Conservation (phyloP, 495 filamentous ascomycete genomes). For the Friedmanniomyces simplex region DNA sequence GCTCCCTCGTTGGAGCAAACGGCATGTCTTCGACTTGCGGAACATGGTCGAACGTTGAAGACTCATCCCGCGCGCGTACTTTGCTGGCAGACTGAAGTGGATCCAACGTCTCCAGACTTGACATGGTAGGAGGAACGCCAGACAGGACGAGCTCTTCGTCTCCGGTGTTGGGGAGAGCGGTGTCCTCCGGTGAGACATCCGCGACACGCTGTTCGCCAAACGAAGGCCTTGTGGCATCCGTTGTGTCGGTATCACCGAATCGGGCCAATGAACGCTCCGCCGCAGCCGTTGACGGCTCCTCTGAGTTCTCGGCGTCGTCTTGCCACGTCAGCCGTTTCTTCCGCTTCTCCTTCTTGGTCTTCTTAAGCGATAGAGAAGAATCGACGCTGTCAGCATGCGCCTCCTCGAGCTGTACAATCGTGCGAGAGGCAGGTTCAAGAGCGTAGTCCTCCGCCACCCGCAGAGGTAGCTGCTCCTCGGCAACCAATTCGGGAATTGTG, state of each 20-base stretch:
- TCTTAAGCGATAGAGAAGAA: constrained; percentile 11
- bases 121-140: neutral
- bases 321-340: neutral
- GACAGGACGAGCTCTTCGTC: neutral
- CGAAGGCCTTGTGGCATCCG: neutral
- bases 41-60: too few species aligned
- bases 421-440: neutral
- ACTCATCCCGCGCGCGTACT: too few species aligned
- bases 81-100: too few species aligned
- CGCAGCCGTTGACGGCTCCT: too few species aligned
- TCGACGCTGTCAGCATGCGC: neutral
- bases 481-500: neutral
- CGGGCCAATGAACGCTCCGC: neutral
- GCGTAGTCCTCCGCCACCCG: neutral
- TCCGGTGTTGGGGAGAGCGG: neutral
- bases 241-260: neutral
- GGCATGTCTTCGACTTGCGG: too few species aligned
- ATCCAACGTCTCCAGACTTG: too few species aligned
- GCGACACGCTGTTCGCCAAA: neutral
- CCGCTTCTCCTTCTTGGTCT: constrained; percentile 27
- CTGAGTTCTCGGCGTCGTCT: neutral
- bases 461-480: neutral
- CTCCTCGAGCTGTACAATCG: neutral
- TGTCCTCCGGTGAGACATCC: neutral
- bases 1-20: too few species aligned